These are phyloP conservation scores for Schizopora paradoxa DNA, from an alignment of 1,284 basidiomycete genomes.

Conservation along the genomic window DNA sequence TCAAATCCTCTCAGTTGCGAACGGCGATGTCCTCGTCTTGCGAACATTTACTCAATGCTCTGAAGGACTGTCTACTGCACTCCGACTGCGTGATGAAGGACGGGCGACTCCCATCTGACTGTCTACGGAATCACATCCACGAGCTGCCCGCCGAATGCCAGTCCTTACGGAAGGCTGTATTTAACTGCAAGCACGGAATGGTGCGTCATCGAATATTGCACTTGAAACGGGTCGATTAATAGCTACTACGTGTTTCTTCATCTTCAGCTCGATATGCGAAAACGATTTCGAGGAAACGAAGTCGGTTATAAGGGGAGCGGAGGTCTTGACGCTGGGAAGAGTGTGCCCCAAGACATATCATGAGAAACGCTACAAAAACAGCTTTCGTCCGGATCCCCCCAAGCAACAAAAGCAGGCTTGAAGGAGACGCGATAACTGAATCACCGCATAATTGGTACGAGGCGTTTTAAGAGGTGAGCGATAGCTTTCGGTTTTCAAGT, in stretches of 20 bases:
- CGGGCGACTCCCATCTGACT: constrained; percentile 68
- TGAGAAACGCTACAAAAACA: too few species aligned
- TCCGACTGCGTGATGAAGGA: constrained; percentile 82
- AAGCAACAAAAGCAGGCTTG: too few species aligned
- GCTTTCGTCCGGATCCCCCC: too few species aligned
- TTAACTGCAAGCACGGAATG: constrained; percentile 86
- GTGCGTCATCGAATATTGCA: constrained; percentile 39
- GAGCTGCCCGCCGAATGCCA: constrained; percentile 76
- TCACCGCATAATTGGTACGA: too few species aligned
- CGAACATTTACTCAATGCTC: constrained; percentile 62
- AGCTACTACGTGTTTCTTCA: constrained; percentile 1
- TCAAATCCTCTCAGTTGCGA: background rate
- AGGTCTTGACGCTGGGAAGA: constrained; percentile 2
- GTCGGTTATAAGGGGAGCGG: constrained; percentile 42
- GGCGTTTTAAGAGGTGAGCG: too few species aligned
- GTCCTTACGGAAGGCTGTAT: constrained; percentile 69
- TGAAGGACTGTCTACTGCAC: constrained; percentile 74
- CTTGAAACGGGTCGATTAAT: too few species aligned
- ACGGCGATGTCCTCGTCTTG: constrained; percentile 73
- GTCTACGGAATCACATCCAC: constrained; percentile 63
- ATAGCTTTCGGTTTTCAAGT: too few species aligned
- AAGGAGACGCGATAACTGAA: too few species aligned
- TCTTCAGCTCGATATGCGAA: constrained; percentile 83
- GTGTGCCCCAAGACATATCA: background rate
- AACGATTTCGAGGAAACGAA: constrained; percentile 73